These are phyloP conservation scores for Lactifluus volemus DNA, from an alignment of 768 basidiomycete genomes.

Conservation along the genomic window DNA sequence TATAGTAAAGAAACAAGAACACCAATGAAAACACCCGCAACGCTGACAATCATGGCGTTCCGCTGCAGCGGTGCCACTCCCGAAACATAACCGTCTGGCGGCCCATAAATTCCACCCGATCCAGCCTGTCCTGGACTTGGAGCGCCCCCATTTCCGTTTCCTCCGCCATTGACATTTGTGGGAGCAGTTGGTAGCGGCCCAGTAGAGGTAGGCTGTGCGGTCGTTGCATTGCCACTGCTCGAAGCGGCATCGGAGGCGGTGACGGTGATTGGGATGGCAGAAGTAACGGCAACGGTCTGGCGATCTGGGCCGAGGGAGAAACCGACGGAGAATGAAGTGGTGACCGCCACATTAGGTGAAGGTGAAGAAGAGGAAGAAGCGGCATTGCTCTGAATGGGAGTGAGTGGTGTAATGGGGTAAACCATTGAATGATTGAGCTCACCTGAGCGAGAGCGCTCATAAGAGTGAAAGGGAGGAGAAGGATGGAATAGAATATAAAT, in stretches of 20 bases:
- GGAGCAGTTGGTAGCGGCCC: slow-evolving; percentile 54
- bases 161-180: slow-evolving; percentile 46
- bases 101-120: slow-evolving; percentile 47
- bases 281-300: slow-evolving; percentile 32
- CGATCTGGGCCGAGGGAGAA: slow-evolving; percentile 35
- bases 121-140: slow-evolving; percentile 49
- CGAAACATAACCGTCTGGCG: slow-evolving; percentile 57
- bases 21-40: slow-evolving; percentile 33
- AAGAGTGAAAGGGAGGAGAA: slow-evolving; percentile 28
- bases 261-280: slow-evolving; percentile 39
- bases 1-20: slow-evolving; percentile 16
- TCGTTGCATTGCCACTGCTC: slow-evolving; percentile 22
- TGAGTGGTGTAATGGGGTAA: neutral
- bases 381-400: slow-evolving; percentile 1
- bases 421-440: neutral
- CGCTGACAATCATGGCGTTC: slow-evolving; percentile 36
- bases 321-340: slow-evolving; percentile 26
- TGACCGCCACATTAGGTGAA: neutral
- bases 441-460: slow-evolving; percentile 29
- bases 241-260: slow-evolving; percentile 27
- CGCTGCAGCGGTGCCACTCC: slow-evolving; percentile 40
- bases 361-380: too few species aligned
- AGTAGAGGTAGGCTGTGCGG: slow-evolving; percentile 32
- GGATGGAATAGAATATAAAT: slow-evolving; percentile 19
- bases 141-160: slow-evolving; percentile 36